These are phyloP conservation scores for Stylosanthes scabra DNA, from an alignment of 331 rosid genomes.

Conservation along the genomic window DNA sequence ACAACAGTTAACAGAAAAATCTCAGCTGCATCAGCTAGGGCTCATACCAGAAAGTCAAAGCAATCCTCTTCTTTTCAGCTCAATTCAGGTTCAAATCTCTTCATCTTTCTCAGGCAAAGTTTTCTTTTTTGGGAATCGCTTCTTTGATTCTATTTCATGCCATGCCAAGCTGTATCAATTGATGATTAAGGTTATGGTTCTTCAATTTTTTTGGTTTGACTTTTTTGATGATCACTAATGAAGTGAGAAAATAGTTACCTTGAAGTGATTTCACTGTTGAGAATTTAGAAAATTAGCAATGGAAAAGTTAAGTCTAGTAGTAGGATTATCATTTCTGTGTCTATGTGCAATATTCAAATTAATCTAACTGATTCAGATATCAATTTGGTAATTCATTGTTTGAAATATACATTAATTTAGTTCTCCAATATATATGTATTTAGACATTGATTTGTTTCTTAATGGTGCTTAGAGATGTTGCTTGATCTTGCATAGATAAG, in stretches of 20 bases:
- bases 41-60: constrained; percentile 75
- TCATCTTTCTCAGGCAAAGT: neutral
- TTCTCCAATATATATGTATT: neutral
- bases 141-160: neutral
- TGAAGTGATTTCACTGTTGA: neutral
- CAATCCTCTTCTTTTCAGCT: constrained; percentile 48
- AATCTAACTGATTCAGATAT: neutral
- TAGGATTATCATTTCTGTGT: neutral
- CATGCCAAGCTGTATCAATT: too few relatives aligned
- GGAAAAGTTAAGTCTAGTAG: neutral
- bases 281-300: neutral
- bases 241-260: neutral
- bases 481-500: too few relatives aligned
- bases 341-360: neutral
- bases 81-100: constrained; percentile 57
- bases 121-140: constrained; percentile 9
- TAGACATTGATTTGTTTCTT: neutral
- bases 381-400: neutral
- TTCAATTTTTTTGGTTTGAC: neutral
- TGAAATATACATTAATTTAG: neutral
- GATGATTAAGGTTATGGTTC: constrained; percentile 7
- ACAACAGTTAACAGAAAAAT: constrained; percentile 65
- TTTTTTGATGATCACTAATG: neutral
- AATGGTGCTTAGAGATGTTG: too few relatives aligned
- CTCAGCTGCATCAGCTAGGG: constrained; percentile 81